Conservation (phyloP, 371 early-diverging fungal genomes). For the Rhizopus microsporus region DNA sequence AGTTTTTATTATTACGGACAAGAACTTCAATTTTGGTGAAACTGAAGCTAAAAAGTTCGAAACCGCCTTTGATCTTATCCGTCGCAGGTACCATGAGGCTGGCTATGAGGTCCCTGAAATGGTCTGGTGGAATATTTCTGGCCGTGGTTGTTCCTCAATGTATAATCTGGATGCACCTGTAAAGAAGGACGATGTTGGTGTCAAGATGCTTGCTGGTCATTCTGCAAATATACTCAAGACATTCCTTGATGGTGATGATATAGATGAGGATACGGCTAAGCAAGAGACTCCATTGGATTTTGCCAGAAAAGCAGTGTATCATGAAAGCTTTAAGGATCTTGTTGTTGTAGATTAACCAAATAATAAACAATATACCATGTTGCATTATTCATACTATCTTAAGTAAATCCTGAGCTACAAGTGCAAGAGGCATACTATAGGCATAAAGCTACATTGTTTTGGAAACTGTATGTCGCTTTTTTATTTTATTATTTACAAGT, state of each 20-base stretch:
- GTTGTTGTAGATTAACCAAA: slow-evolving; percentile 25
- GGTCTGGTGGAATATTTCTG: slow-evolving; percentile 59
- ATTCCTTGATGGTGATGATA: slow-evolving; percentile 45
- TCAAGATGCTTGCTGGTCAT: slow-evolving; percentile 49
- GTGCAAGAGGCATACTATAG: too few species aligned
- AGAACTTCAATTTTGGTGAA: slow-evolving; percentile 56
- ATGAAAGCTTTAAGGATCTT: slow-evolving; percentile 31
- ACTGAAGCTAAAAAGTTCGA: slow-evolving; percentile 6
- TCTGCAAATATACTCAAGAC: slow-evolving; percentile 50
- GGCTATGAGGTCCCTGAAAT: slow-evolving; percentile 62
- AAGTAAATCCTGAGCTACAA: too few species aligned
- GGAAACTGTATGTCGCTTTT: too few species aligned
- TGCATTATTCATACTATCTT: too few species aligned
- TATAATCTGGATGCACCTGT: slow-evolving; percentile 20
- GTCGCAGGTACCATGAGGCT: slow-evolving; percentile 35
- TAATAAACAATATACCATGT: too few species aligned
- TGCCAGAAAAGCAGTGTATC: slow-evolving; percentile 28
- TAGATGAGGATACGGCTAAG: slow-evolving; percentile 11
- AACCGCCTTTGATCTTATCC: slow-evolving; percentile 51
- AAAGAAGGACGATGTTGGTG: slow-evolving; percentile 30
- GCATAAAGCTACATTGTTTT: too few species aligned
- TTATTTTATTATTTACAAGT: too few species aligned
- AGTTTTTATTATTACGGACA: slow-evolving; percentile 64
- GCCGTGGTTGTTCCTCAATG: too few species aligned
- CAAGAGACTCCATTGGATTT: slow-evolving; percentile 15